These are phyloP conservation scores for Cucurbita maxima DNA, from an alignment of 306 rosid species.

Conservation along the genomic window DNA sequence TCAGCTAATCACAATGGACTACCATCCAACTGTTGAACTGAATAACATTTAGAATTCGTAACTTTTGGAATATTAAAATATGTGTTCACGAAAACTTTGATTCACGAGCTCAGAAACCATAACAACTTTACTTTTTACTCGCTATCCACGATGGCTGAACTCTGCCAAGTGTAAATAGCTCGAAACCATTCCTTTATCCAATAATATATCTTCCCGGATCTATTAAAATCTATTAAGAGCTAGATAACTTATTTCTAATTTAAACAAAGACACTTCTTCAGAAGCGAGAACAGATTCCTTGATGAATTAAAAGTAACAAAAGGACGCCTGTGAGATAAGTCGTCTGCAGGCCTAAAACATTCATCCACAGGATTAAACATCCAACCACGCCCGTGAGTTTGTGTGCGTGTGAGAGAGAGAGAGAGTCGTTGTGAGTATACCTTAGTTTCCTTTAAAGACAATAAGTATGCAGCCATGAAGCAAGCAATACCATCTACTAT, in stretches of 20 bases:
- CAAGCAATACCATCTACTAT: slow-evolving; percentile 90
- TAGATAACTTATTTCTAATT: not conserved
- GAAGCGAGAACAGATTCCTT: not conserved
- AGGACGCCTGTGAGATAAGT: not conserved
- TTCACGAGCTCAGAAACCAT: not conserved
- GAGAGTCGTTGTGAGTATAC: slow-evolving; percentile 18
- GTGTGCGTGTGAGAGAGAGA: not conserved
- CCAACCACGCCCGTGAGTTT: not conserved
- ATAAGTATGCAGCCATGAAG: slow-evolving; percentile 88
- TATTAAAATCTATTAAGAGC: not conserved
- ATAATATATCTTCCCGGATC: not conserved
- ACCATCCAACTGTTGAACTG: not conserved
- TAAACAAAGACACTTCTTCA: not conserved
- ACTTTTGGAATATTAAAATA: not conserved
- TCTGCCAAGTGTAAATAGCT: not conserved
- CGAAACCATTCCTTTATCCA: not conserved
- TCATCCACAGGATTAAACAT: no score
- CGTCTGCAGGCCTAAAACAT: not conserved
- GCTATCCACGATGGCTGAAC: not conserved
- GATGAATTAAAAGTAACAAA: not conserved
- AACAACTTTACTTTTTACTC: not conserved
- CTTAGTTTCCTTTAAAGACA: slow-evolving; percentile 84
- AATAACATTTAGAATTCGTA: not conserved
- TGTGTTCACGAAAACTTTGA: not conserved
- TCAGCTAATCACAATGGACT: not conserved